Evolutionary conservation across 495 filamentous ascomycete species (phyloP).

Genomic region (Lophium mytilinum): DNA sequence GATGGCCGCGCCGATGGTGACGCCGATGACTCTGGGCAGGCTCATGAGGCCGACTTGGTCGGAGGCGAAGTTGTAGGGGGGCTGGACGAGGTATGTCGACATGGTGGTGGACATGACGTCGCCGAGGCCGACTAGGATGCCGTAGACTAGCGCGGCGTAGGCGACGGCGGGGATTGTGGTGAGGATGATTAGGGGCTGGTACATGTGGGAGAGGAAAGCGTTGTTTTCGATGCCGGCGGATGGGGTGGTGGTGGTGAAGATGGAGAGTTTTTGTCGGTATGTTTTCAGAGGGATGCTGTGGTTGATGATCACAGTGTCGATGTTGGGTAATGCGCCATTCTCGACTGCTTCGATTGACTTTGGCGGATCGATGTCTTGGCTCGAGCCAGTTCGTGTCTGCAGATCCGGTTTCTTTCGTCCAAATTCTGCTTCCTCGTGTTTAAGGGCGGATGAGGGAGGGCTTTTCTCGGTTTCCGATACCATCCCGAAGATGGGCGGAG

Average conservation of each 20-base stretch:
- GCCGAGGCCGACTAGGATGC: slow-evolving; percentile 31
- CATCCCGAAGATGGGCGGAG: slow-evolving; percentile 9
- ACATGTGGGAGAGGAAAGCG: background rate
- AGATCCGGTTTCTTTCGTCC: too few species aligned
- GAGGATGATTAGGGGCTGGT: background rate
- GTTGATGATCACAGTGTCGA: background rate
- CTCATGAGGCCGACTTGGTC: slow-evolving; percentile 35
- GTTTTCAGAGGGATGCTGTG: background rate
- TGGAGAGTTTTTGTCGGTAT: background rate
- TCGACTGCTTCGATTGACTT: background rate
- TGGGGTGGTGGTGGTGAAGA: too few species aligned
- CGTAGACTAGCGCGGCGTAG: slow-evolving; percentile 35
- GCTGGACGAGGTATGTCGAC: slow-evolving; percentile 28
- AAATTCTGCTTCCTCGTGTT: too few species aligned
- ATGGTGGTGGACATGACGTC: slow-evolving; percentile 31
- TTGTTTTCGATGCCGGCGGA: background rate
- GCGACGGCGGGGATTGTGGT: slow-evolving; percentile 33
- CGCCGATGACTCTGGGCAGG: slow-evolving; percentile 36
- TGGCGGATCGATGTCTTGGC: too few species aligned
- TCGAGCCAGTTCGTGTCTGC: too few species aligned
- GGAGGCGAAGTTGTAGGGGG: slow-evolving; percentile 38
- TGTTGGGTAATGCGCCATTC: background rate
- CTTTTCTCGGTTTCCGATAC: too few species aligned
- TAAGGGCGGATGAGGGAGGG: too few species aligned
- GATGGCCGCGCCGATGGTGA: slow-evolving; percentile 34